A percentile compares a stretch with the other conserved stretches of the same genome.
These are phyloP conservation scores for Wickerhamiella cacticola DNA, from an alignment of 805 yeast species.

Conservation along the genomic window DNA sequence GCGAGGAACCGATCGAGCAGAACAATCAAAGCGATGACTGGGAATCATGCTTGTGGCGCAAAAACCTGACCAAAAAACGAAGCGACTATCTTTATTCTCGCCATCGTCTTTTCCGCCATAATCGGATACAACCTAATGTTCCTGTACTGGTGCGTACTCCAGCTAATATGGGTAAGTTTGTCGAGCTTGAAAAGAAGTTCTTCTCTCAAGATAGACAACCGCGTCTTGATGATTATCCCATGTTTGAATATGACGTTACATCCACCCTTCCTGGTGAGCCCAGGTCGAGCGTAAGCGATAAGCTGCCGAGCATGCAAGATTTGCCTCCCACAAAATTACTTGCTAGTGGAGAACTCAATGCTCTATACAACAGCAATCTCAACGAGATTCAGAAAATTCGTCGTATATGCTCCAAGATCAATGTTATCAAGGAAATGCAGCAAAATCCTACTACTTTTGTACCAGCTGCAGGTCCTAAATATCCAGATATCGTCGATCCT, in stretches of 20 bases:
- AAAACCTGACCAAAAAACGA: conserved; percentile 64
- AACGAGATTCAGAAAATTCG: conserved; percentile 77
- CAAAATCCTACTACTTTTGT: conserved; percentile 32
- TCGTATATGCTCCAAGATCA: conserved; percentile 75
- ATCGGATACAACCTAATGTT: conserved; percentile 49
- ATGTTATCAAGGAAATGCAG: conserved; percentile 82
- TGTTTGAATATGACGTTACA: conserved; percentile 68
- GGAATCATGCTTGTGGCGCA: conserved; percentile 74
- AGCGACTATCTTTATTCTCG: conserved; percentile 64
- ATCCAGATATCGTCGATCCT: conserved; percentile 38
- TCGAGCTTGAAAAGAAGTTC: conserved; percentile 21
- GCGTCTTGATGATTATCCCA: conserved; percentile 26
- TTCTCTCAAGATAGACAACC: conserved; percentile 18
- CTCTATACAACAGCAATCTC: conserved; percentile 52
- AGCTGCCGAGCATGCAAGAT: conserved; percentile 28
- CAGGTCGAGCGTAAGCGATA: conserved; percentile 19
- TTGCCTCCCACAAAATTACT: conserved; percentile 32
- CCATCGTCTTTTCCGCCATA: conserved; percentile 49
- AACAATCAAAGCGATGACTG: conserved; percentile 25
- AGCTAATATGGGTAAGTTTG: conserved; percentile 50
- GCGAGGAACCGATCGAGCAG: conserved; percentile 3
- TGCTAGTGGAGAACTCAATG: conserved; percentile 43
- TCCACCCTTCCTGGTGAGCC: conserved; percentile 65
- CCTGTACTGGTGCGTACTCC: conserved; percentile 59
- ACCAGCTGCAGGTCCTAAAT: conserved; percentile 13